These are phyloP conservation scores for Torulaspora pretoriensis DNA, from an alignment of 1,139 yeast species.

Conservation along the genomic window DNA sequence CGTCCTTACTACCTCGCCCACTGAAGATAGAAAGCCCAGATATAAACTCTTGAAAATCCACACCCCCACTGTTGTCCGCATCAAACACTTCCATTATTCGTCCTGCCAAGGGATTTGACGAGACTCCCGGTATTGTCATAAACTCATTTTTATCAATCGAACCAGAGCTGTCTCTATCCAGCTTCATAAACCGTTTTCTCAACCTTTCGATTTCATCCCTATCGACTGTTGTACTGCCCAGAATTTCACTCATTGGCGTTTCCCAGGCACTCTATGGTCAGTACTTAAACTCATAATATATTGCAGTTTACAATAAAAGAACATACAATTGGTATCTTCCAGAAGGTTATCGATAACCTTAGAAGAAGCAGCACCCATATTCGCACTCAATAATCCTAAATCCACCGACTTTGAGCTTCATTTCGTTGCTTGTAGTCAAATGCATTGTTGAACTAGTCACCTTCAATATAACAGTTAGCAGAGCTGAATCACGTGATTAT, in stretches of 20 bases:
- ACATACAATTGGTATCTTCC: constrained; percentile 67
- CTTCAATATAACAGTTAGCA: neutral
- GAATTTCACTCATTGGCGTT: neutral
- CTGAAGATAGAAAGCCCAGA: constrained; percentile 87
- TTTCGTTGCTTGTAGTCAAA: neutral
- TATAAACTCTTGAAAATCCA: constrained; percentile 94
- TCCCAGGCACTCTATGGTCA: neutral
- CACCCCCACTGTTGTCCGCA: constrained; percentile 86
- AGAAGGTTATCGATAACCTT: constrained; percentile 61
- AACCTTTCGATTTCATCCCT: constrained; percentile 88
- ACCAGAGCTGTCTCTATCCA: constrained; percentile 90
- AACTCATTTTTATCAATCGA: constrained; percentile 89
- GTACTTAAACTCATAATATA: neutral
- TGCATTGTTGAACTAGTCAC: neutral
- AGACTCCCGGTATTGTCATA: constrained; percentile 86
- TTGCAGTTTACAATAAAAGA: neutral
- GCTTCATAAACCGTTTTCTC: constrained; percentile 88
- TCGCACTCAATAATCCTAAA: neutral
- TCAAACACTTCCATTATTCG: constrained; percentile 94
- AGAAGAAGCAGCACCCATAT: constrained; percentile 68
- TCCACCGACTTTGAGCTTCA: no score
- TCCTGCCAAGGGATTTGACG: constrained; percentile 82
- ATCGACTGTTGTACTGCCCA: constrained; percentile 44
- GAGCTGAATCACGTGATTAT: neutral
- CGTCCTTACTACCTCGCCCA: constrained; percentile 79